Base-by-base conservation (phyloP, 2,329 filamentous ascomycete species). In the Elsinoe arachidis region DNA sequence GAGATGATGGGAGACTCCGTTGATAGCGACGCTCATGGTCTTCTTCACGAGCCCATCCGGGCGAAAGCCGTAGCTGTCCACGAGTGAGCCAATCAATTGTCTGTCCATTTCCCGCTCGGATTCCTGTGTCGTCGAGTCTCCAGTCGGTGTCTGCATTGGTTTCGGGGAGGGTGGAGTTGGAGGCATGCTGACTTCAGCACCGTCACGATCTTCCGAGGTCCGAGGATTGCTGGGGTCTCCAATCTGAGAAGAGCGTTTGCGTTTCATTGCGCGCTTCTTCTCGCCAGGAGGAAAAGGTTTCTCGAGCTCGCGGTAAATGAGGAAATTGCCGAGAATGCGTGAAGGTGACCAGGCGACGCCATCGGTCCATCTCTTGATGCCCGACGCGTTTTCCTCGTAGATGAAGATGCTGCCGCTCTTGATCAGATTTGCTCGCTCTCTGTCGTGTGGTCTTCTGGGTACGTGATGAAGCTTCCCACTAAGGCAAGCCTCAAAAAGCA, bases 361-460 rank as follows among this genome's bases (percentile, higher is more conserved):
- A 64, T 96, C 91, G 0, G 90, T 96, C 91, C 91, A 96, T 57
- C 91, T 80, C 74, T 95, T 95, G 73, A 96, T 95, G 4, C 90
- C 90, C 0, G 90, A 95, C 0, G 88, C 85, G 60, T 89, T 86
- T 69, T 96, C 90, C 67, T 95, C 90, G 70, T 96, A 96, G 63
- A 96, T 88, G 72, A 96, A 93, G 47, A 96, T 82, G 63, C 87
- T 86, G 35, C 91, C 91, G 63, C 89, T 95, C 63, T 81, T 81
- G 67, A 96, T 93, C 54, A 95, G 80, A 17, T 82, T 78, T 21
- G 78, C 77, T 54, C 90, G 81, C 72, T 96, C 91, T 54, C 89
- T 80, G 66, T 96, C 91, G 69, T 95, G 89, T 1, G 91, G 91
- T 55, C 91, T 81, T 52, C 91, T 85, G 15, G 88, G 84, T 17